Conservation (phyloP, 306 rosid genomes). For the Begonia loranthoides region DNA sequence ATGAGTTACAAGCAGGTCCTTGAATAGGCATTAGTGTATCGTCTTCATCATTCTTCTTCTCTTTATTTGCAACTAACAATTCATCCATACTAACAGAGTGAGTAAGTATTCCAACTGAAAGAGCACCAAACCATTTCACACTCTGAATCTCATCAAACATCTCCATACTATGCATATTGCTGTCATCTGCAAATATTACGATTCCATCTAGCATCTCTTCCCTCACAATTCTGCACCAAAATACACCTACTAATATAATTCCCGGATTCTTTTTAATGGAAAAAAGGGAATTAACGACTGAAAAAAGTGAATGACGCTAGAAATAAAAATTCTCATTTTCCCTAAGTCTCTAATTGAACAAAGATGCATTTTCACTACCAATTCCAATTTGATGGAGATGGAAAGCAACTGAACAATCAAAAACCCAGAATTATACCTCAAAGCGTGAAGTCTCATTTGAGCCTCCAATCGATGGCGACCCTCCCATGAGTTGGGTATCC, state of each 20-base stretch:
- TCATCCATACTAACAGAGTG: constrained; percentile 34
- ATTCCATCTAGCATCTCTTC: constrained; percentile 76
- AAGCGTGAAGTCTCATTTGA: constrained; percentile 74
- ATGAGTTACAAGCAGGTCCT: constrained; percentile 95
- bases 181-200: constrained; percentile 92
- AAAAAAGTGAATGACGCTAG: too few species aligned
- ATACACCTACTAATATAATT: constrained; percentile 19
- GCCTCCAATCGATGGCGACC: constrained; percentile 69
- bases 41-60: constrained; percentile 36
- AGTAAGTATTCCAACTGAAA: constrained; percentile 85
- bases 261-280: too few species aligned
- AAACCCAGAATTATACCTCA: constrained; percentile 37
- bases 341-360: neutral
- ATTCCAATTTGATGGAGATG: neutral
- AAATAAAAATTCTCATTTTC: too few species aligned
- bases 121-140: constrained; percentile 84
- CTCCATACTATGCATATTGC: constrained; percentile 97
- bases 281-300: too few species aligned
- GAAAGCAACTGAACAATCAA: neutral
- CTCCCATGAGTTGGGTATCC: constrained; percentile 81
- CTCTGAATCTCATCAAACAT: constrained; percentile 78
- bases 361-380: too few species aligned
- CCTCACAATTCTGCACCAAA: constrained; percentile 63
- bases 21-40: constrained; percentile 50
- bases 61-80: constrained; percentile 10